Conservation (phyloP, 1,139 yeast genomes). For the Pichia sp. region DNA sequence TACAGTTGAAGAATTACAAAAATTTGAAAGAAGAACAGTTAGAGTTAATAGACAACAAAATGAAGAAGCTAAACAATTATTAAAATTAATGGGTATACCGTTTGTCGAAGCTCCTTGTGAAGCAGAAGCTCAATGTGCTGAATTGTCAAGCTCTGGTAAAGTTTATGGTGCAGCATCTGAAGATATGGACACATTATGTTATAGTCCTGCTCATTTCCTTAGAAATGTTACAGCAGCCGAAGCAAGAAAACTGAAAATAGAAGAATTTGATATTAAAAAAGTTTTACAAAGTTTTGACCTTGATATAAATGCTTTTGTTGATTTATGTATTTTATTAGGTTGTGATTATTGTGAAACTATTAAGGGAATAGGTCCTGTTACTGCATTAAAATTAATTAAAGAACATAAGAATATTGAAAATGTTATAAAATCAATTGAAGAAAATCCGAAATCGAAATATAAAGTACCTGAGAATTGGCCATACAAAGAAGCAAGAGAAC, state of each 20-base stretch:
- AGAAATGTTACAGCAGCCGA: slow-evolving; percentile 92
- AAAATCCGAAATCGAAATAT: slow-evolving; percentile 59
- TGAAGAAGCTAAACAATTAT: slow-evolving; percentile 80
- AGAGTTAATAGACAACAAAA: slow-evolving; percentile 84
- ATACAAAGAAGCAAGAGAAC: slow-evolving; percentile 74
- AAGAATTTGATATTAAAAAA: slow-evolving; percentile 64
- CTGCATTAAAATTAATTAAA: slow-evolving; percentile 80
- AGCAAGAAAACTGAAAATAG: slow-evolving; percentile 86
- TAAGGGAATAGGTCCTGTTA: slow-evolving; percentile 91
- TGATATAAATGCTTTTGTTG: slow-evolving; percentile 71
- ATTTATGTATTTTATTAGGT: slow-evolving; percentile 85
- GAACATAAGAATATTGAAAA: slow-evolving; percentile 80
- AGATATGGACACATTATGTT: slow-evolving; percentile 97
- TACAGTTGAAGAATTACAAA: slow-evolving; percentile 66
- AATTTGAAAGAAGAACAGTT: slow-evolving; percentile 81
- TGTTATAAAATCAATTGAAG: slow-evolving; percentile 57
- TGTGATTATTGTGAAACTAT: slow-evolving; percentile 97
- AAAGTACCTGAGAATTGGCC: slow-evolving; percentile 96
- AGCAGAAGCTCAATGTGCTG: slow-evolving; percentile 99
- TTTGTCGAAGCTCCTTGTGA: slow-evolving; percentile 92
- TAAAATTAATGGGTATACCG: slow-evolving; percentile 91
- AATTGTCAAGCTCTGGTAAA: slow-evolving; percentile 75
- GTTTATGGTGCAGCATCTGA: slow-evolving; percentile 98
- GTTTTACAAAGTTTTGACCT: slow-evolving; percentile 74
- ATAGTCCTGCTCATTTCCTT: slow-evolving; percentile 73